Evolutionary conservation across 2,329 filamentous ascomycete genomes (phyloP).

Genomic region (Cercospora janseana): DNA sequence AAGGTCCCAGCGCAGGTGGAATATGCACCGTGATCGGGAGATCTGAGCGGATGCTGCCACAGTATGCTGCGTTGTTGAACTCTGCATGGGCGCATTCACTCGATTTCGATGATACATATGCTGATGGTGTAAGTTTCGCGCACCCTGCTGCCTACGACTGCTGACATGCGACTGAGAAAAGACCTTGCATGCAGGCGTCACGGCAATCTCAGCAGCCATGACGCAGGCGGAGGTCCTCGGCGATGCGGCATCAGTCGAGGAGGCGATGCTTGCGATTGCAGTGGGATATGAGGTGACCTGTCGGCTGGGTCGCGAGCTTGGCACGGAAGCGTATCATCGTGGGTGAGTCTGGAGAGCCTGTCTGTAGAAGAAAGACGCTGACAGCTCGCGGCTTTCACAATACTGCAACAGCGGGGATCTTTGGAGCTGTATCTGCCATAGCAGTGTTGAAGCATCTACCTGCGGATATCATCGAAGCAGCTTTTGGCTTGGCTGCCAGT

Average conservation of each 20-base stretch:
- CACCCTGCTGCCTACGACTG: too few species aligned
- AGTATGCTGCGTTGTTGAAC: conserved; percentile 45
- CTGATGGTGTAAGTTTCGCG: conserved; percentile 35
- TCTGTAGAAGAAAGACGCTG: neutral
- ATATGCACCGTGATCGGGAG: conserved; percentile 39
- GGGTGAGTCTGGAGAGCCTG: neutral
- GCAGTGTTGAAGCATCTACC: conserved; percentile 33
- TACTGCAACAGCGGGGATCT: conserved; percentile 40
- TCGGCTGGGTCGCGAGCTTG: conserved; percentile 38
- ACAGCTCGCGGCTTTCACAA: conserved; percentile 38
- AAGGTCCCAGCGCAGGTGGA: conserved; percentile 28
- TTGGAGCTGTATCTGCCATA: conserved; percentile 39
- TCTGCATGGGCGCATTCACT: conserved; percentile 45
- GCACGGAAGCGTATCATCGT: conserved; percentile 37
- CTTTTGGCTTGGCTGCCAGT: conserved; percentile 40
- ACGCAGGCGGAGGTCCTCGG: conserved; percentile 36
- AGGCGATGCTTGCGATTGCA: conserved; percentile 37
- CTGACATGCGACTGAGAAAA: neutral
- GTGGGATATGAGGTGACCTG: conserved; percentile 40
- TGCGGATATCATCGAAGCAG: conserved; percentile 32
- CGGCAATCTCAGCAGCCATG: conserved; percentile 41
- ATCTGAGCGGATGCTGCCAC: conserved; percentile 38
- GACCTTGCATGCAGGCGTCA: conserved; percentile 45
- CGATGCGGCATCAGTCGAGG: conserved; percentile 19
- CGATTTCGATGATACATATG: conserved; percentile 50